Evolutionary conservation across 2,329 filamentous ascomycete genomes (phyloP), one percentile per base, ranked within the genome.

Genomic region (Byssochlamys sp.): DNA sequence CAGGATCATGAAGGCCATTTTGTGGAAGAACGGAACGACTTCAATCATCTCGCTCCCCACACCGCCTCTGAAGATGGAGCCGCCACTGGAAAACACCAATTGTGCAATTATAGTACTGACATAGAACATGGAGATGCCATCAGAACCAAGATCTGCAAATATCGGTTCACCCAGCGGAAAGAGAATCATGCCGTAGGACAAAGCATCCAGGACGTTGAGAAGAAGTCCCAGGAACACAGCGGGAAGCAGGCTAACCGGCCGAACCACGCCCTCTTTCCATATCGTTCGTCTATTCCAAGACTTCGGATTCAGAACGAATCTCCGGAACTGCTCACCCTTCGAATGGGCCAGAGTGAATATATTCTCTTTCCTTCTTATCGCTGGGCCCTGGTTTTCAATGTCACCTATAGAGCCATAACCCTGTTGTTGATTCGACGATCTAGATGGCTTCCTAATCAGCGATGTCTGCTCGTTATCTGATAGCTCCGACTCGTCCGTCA

Each of bases 21-120:
- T 95, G 75, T 99, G 94, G 71, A 99, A 97, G 76, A 99, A 99
- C 0, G 92, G 94, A 0, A 99, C 92, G 1, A 97, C 92, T 75
- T 99, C 94, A 63, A 97, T 99, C 85, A 99, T 86, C 73, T 99
- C 94, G 2, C 94, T 97, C 4, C 94, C 94, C 59, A 99, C 85
- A 2, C 90, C 91, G 14, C 94, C 92, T 63, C 83, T 87, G 76
- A 99, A 99, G 33, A 90, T 85, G 67, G 91, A 96, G 0, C 90
- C 88, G 2, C 85, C 86, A 24, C 81, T 81, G 0, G 92, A 96
- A 70, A 92, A 97, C 14, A 90, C 88, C 55, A 99, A 73, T 70
- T 99, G 94, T 0, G 94, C 89, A 48, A 97, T 83, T 61, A 99
- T 96, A 58, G 91, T 96, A 79, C 91, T 96, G 64, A 99, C 89